These are phyloP conservation scores for Mytilinidion resinicola DNA, from an alignment of 495 filamentous ascomycete genomes.

Conservation along the genomic window DNA sequence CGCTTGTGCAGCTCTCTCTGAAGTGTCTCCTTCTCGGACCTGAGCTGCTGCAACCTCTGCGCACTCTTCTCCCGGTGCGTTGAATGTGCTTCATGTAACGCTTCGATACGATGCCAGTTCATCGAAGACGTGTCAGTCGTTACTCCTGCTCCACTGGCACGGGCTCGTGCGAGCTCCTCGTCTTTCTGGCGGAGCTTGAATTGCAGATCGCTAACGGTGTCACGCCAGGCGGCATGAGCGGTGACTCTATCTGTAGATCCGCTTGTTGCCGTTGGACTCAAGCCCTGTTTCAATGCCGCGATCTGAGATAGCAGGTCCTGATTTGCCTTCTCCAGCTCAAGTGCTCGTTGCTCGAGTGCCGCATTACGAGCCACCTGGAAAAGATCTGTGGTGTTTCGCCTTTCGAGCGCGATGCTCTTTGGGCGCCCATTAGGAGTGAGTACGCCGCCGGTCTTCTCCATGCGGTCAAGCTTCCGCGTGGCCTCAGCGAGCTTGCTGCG, in stretches of 20 bases:
- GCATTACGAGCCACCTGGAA: conserved; percentile 32
- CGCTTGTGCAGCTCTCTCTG: conserved; percentile 27
- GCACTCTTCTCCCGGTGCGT: conserved; percentile 24
- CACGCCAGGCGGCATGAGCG: conserved; percentile 26
- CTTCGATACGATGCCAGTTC: conserved; percentile 19
- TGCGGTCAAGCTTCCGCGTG: conserved; percentile 23
- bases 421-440: conserved; percentile 2
- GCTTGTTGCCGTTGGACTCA: conserved; percentile 11
- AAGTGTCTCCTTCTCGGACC: conserved; percentile 29
- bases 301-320: conserved; percentile 16
- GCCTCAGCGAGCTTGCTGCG: conserved; percentile 30
- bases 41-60: conserved; percentile 21
- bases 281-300: conserved; percentile 11
- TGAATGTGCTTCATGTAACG: conserved; percentile 25
- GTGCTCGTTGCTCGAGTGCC: conserved; percentile 32
- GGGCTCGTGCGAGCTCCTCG: conserved; percentile 12
- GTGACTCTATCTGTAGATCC: conserved; percentile 16
- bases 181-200: conserved; percentile 19
- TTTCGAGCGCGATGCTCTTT: conserved; percentile 20
- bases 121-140: neutral
- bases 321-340: conserved; percentile 34
- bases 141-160: neutral
- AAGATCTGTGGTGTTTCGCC: conserved; percentile 27
- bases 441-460: conserved; percentile 5
- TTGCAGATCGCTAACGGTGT: conserved; percentile 21